Base-by-base conservation (phyloP, 148 eudicot genomes). In the Chenopodium suecicum region DNA sequence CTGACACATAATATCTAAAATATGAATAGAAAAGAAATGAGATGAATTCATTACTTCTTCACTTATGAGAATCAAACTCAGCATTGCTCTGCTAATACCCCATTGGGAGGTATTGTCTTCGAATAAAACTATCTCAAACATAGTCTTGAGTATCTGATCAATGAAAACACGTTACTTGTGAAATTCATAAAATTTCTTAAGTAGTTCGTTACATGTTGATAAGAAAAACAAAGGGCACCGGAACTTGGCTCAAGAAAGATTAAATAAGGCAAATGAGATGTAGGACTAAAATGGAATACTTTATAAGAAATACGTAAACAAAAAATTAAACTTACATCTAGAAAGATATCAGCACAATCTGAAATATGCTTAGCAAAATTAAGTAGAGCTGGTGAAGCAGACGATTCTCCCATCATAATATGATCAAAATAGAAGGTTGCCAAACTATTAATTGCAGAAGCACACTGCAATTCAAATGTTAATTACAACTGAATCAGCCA, bases 1-100 rank as follows among this genome's bases (percentile, higher is more conserved):
- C 7, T 41, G 44, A 41, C 44, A 41, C 44, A 41, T 6, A 6
- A 37, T 37, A 3, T 9, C 19, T 70, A 83, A 37, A 37, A 60
- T 29, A 8, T 47, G 22, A 20, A 78, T 41, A 65, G 4, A 78
- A 37, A 78, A 68, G 22, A 29, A 79, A 76, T 22, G 1, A 29
- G 80, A 46, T 58, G 66, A 70, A 58, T 68, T 37, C 44, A 19
- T 78, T 84, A 95, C 99, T 91, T 95, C 94, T 85, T 90, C 94
- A 81, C 86, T 93, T 65, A 93, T 81, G 48, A 95, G 95, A 83
- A 95, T 91, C 84, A 94, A 89, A 85, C 99, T 93, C 85, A 95
- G 84, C 90, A 95, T 92, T 77, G 98, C 91, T 80, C 90, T 90
- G 87, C 93, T 90, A 75, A 95, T 89, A 83, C 88, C 89, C 99